A percentile compares a stretch with the other conserved stretches of the same genome.
Conservation (phyloP, 192 early-diverging fungal species). For the Rhizophlyctis rosea region DNA sequence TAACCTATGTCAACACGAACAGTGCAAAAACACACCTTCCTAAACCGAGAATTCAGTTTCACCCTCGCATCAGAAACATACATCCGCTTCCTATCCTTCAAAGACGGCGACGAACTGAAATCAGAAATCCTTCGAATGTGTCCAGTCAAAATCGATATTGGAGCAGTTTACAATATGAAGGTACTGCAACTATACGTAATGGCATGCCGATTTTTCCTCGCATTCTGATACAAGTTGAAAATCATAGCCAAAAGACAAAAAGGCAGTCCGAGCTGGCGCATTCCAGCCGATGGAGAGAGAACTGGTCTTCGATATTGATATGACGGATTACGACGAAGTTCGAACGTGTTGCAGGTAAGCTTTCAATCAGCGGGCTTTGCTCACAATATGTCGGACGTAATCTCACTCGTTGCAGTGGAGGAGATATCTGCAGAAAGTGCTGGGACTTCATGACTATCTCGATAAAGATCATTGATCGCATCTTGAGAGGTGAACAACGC, state of each 20-base stretch:
- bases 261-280: conserved; percentile 62
- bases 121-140: conserved; percentile 67
- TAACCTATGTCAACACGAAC: background rate
- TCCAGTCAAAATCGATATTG: conserved; percentile 95
- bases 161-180: conserved; percentile 84
- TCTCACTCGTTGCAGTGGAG: conserved; percentile 63
- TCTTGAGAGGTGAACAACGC: conserved; percentile 53
- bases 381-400: no score
- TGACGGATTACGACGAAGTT: conserved; percentile 98
- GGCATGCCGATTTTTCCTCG: background rate
- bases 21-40: conserved; percentile 68
- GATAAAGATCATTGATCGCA: conserved; percentile 80
- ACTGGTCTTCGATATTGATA: conserved; percentile 98
- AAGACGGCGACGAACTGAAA: conserved; percentile 66
- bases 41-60: conserved; percentile 91
- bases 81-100: conserved; percentile 87
- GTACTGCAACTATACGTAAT: conserved; percentile 39
- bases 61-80: conserved; percentile 76
- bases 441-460: conserved; percentile 94
- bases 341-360: conserved; percentile 84
- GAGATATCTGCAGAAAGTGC: conserved; percentile 81
- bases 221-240: conserved; percentile 1
- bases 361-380: no score
- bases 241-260: conserved; percentile 76
- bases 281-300: conserved; percentile 83